Conservation (phyloP, 2,329 filamentous ascomycete species). For the Sordariomycetes sp. region DNA sequence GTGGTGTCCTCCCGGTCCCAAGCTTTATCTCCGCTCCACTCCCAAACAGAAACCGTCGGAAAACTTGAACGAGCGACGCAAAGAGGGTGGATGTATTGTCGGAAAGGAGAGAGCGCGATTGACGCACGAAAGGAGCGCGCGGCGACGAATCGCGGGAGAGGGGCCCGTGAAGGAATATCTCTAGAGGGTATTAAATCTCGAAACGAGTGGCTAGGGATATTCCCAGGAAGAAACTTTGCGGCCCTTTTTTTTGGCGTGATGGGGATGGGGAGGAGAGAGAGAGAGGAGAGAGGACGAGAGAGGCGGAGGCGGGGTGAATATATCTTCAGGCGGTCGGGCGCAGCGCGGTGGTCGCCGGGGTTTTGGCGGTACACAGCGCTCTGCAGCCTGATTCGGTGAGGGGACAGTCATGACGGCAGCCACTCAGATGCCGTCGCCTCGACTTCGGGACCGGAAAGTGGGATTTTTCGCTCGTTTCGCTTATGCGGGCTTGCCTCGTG, state of each 20-base stretch:
- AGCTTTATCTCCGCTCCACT: neutral
- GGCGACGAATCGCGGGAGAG: neutral
- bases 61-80: constrained; percentile 10
- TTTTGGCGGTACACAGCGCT: neutral
- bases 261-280: neutral
- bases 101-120: neutral
- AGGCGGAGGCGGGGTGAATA: neutral
- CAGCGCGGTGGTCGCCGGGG: neutral
- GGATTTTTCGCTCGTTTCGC: neutral
- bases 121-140: neutral
- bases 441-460: neutral
- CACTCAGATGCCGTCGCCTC: neutral
- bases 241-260: neutral
- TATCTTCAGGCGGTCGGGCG: neutral
- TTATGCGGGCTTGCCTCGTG: neutral
- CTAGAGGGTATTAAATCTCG: constrained; percentile 1
- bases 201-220: constrained; percentile 6
- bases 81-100: constrained; percentile 16
- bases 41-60: neutral
- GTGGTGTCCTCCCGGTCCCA: neutral
- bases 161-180: constrained; percentile 6
- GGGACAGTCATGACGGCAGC: neutral
- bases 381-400: neutral
- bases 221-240: constrained; percentile 3
- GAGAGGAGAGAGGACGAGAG: neutral